Evolutionary conservation across 2,329 filamentous ascomycete genomes (phyloP), one percentile per base, ranked within the genome.

Genomic region (Bipolaris zeicola): DNA sequence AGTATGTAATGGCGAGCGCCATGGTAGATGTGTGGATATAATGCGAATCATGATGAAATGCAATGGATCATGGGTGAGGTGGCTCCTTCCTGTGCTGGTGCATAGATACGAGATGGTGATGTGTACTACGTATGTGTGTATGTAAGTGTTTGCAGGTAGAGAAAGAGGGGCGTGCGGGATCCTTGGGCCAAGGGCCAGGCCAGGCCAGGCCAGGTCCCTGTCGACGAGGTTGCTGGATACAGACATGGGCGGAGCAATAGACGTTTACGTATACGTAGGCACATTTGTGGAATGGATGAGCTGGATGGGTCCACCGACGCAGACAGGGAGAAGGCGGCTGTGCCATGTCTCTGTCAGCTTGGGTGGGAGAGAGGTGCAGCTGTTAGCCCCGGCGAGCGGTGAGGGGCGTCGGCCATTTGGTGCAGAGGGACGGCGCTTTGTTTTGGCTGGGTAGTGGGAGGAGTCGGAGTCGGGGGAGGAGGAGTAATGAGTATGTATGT

Each of bases 301-400:
- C 41, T 46, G 28, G 13, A 48, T 20, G 20, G 53, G 33, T 28
- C 47, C 47, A 46, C 49, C 20, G 41, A 38, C 16, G 16, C 16
- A 16, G 11, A 24, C n/a, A 45, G 39, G 45, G 37, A 33, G n/a
- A 45, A 33, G 45, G 43, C 47, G 52, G 41, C 24, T 28, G 41
- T 47, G 36, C 34, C 41, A 28, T 31, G 44, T 50, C 22, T 51
- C 22, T 50, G 28, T 36, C 46, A 45, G 31, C 14, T 33, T 51
- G 28, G 48, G 39, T 51, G 52, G 42, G 36, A 20, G 37, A 20
- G 31, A 28, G 36, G 34, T 34, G 42, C 45, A 47, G 38, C 28
- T 41, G 18, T 36, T 57, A 54, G 53, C 50, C 52, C 20, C 13
- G 8, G 44, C 47, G 48, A 31, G 42, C 46, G 36, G 49, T 47